Evolutionary conservation across 2,329 filamentous ascomycete species (phyloP), one percentile per base, ranked within the genome.

Genomic region (Cladosporium phlei): DNA sequence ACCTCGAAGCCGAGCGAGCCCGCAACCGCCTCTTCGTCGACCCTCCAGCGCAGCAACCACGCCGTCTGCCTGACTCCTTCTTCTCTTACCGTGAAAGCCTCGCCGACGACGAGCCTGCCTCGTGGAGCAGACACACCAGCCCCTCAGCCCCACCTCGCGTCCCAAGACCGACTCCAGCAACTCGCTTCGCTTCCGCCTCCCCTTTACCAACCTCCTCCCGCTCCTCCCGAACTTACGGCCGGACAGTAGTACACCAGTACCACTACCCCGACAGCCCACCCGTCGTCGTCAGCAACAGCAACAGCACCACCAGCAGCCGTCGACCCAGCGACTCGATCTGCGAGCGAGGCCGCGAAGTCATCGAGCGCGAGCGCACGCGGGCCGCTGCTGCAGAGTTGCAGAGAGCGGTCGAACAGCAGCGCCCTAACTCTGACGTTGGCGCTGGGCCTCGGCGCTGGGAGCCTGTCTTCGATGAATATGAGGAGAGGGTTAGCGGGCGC

Each of bases 121-220:
- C 30, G 3, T 45, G 42, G 42, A 45, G 42, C 42, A 45, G 42
- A 35, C 42, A 45, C 42, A 45, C 42, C 24, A 45, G 42, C 32
- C 42, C 42, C 7, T 24, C 32, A 14, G 22, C 42, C 25, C 32
- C 30, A 21, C 21, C 42, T 7, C 24, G 17, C 42, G 22, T 14
- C 12, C 22, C 42, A 19, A 22, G 30, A 11, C 30, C 32, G 11
- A 16, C 6, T 6, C 32, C 12, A 9, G n/a, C 30, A 2, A 25
- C 32, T 3, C 42, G 42, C 32, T 44, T 34, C 32, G 42, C 42
- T 20, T 45, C 42, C 7, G 21, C 42, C 8, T 45, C 42, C 12
- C 42, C 42, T 2, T 11, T 35, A 8, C 11, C 42, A 11, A 12
- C 20, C 5, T 25, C 40, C 4, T 8, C 32, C 19, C 20, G 12